phyloP scores from a whole-genome alignment of 495 filamentous ascomycete genomes.

The Daldinia childiae region DNA sequence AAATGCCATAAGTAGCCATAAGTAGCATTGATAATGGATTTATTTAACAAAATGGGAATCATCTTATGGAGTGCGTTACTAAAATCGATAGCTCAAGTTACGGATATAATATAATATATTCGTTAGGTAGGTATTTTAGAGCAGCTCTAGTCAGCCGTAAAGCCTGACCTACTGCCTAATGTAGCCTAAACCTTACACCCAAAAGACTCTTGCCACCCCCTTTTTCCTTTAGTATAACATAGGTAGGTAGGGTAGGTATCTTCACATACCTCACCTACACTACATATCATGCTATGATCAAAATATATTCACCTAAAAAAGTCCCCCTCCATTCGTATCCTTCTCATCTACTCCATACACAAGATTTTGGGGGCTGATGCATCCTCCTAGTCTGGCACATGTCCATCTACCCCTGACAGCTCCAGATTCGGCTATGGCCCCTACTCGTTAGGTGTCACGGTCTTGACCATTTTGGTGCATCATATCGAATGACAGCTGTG shows the following conservation, averaged over 20 bases:
- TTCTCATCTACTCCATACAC: conserved; percentile 25
- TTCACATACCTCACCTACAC: background rate
- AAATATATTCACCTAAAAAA: conserved; percentile 2
- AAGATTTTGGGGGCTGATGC: conserved; percentile 24
- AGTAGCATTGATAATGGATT: background rate
- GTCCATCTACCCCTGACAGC: conserved; percentile 14
- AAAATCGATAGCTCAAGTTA: background rate
- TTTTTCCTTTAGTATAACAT: conserved; percentile 7
- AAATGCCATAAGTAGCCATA: background rate
- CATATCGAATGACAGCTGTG: background rate
- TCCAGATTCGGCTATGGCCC: conserved; percentile 21
- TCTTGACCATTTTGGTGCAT: conserved; percentile 12
- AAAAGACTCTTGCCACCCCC: conserved; percentile 21
- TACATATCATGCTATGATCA: background rate
- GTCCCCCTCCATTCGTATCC: conserved; percentile 4
- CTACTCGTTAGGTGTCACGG: conserved; percentile 12
- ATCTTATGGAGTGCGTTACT: background rate
- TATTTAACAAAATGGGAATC: background rate
- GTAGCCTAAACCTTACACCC: background rate
- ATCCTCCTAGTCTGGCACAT: conserved; percentile 29
- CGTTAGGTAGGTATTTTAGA: too few relatives aligned
- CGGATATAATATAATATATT: background rate
- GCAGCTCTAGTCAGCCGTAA: background rate
- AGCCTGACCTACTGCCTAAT: background rate
- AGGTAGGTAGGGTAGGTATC: too few relatives aligned